These are phyloP conservation scores for Tulasnella calospora DNA, from an alignment of 768 basidiomycete species.

Conservation along the genomic window DNA sequence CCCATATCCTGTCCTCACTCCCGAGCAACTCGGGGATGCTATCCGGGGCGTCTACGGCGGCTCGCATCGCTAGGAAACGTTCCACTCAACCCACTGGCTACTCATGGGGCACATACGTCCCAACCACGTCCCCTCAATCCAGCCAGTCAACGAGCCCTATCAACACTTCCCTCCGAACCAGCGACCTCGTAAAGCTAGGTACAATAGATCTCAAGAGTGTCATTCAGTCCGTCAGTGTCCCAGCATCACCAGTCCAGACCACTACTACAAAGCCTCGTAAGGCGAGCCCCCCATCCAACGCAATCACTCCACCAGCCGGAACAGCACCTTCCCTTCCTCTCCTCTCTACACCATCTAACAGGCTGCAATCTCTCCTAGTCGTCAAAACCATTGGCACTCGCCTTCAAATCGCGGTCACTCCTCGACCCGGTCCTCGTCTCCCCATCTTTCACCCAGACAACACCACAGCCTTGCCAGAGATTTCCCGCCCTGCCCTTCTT, in stretches of 20 bases:
- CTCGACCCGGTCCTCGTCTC: conserved; percentile 20
- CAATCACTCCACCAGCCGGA: conserved; percentile 20
- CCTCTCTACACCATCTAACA: not conserved
- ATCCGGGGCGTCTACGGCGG: conserved; percentile 3
- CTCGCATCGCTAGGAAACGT: conserved; percentile 19
- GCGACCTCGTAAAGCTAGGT: conserved; percentile 14
- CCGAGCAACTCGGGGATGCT: not conserved
- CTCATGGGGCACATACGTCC: conserved; percentile 10
- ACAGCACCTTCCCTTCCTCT: conserved; percentile 2
- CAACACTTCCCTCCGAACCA: not conserved
- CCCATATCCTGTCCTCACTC: not conserved
- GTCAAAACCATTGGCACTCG: not conserved
- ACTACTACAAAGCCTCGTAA: conserved; percentile 3
- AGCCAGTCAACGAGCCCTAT: not conserved
- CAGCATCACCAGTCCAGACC: conserved; percentile 8
- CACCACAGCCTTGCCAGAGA: conserved; percentile 20
- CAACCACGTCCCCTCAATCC: conserved; percentile 1
- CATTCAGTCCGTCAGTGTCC: not conserved
- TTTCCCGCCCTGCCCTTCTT: conserved; percentile 14
- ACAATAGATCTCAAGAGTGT: conserved; percentile 18
- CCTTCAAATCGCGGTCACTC: conserved; percentile 4
- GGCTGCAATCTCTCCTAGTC: not conserved
- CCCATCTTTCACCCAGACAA: conserved; percentile 26
- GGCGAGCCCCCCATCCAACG: conserved; percentile 2
- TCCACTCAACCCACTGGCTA: conserved; percentile 7